phyloP scores from a whole-genome alignment of 352 stramenopile genomes.

The Phytopythium oedochilum region DNA sequence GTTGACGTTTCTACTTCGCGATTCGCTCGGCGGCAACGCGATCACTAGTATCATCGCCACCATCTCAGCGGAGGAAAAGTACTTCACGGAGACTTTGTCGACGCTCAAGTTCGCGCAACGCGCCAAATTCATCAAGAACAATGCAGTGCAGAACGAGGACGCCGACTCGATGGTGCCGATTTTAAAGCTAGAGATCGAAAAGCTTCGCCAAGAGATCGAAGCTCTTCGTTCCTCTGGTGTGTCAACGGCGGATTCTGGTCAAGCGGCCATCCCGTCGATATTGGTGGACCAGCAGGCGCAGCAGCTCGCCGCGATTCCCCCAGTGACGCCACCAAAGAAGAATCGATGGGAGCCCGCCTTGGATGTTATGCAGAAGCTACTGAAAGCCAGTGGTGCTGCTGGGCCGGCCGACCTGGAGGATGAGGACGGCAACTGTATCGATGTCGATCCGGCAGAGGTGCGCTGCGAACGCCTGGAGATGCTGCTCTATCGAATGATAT shows the following conservation, averaged over 20 bases:
- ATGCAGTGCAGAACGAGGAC: conserved; percentile 83
- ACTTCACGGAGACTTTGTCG: conserved; percentile 82
- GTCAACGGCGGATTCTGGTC: conserved; percentile 3
- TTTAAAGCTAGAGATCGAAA: conserved; percentile 72
- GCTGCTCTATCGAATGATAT: conserved; percentile 85
- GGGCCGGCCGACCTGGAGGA: conserved; percentile 31
- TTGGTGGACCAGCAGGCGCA: conserved; percentile 10
- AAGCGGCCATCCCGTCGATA: conserved; percentile 5
- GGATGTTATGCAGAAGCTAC: conserved; percentile 75
- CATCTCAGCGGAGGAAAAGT: conserved; percentile 77
- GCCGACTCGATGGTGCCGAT: conserved; percentile 67
- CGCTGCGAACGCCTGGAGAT: conserved; percentile 75
- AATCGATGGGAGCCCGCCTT: conserved; percentile 78
- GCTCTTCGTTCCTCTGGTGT: conserved; percentile 15
- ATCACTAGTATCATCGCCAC: conserved; percentile 85
- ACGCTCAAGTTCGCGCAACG: conserved; percentile 87
- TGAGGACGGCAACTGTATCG: conserved; percentile 12
- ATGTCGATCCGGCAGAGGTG: conserved; percentile 35
- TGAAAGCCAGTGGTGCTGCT: conserved; percentile 51
- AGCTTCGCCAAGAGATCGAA: conserved; percentile 57
- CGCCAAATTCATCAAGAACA: conserved; percentile 89
- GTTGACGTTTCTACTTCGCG: conserved; percentile 74
- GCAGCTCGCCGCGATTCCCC: conserved; percentile 16
- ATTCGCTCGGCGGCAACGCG: conserved; percentile 83
- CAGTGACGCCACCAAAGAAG: conserved; percentile 15